These are phyloP conservation scores for Cladosporium sp. DNA, from an alignment of 2,329 filamentous ascomycete genomes.

Conservation along the genomic window DNA sequence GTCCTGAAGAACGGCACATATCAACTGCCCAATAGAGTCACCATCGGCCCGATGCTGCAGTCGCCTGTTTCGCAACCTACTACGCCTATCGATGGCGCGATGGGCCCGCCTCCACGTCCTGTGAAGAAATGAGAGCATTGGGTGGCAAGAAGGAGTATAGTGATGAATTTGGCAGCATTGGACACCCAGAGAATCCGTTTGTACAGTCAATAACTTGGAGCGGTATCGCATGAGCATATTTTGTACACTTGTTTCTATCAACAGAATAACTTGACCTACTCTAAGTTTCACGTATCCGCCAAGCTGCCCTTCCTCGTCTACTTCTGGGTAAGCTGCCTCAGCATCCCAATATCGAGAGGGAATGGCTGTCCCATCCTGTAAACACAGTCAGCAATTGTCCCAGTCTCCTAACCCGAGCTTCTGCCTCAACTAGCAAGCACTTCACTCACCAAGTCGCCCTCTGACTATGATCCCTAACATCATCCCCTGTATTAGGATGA, in stretches of 20 bases:
- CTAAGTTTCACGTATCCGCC: not conserved
- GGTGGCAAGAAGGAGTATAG: not conserved
- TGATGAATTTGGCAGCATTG: not conserved
- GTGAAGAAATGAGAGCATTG: not conserved
- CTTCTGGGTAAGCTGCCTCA: constrained; percentile 40
- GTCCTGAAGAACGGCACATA: not conserved
- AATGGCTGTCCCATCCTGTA: constrained; percentile 62
- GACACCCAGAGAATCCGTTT: not conserved
- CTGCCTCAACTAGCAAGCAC: not conserved
- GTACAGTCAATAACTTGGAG: not conserved
- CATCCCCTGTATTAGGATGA: constrained; percentile 77
- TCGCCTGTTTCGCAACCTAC: not conserved
- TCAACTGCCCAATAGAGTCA: not conserved
- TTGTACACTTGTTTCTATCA: not conserved
- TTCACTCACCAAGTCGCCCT: constrained; percentile 50
- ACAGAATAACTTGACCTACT: not conserved
- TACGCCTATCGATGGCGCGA: not conserved
- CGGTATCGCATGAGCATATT: not conserved
- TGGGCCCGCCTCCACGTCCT: not conserved
- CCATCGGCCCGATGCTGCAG: not conserved
- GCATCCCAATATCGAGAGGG: constrained; percentile 58
- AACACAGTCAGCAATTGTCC: not conserved
- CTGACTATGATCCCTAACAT: constrained; percentile 58
- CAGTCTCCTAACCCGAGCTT: not conserved
- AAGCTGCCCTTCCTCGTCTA: not conserved